These are phyloP conservation scores for Xylaria grammica DNA, from an alignment of 495 filamentous ascomycete genomes.

Conservation along the genomic window DNA sequence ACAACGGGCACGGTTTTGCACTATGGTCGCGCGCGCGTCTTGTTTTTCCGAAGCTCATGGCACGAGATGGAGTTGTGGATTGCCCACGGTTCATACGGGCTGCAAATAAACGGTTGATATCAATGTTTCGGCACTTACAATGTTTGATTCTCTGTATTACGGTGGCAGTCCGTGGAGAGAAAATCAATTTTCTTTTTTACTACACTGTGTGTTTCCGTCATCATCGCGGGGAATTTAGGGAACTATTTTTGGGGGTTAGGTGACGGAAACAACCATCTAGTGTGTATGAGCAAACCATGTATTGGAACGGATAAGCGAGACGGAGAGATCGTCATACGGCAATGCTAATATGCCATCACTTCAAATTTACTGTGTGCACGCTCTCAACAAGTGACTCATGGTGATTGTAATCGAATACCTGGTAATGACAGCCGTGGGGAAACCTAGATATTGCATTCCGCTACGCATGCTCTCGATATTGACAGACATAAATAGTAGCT, in stretches of 20 bases:
- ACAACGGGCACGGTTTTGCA: conserved; percentile 38
- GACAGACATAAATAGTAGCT: too few relatives aligned
- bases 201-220: not conserved
- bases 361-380: not conserved
- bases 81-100: conserved; percentile 37
- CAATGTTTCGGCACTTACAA: conserved; percentile 29
- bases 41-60: conserved; percentile 38
- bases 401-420: not conserved
- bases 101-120: conserved; percentile 45
- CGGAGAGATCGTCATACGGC: not conserved
- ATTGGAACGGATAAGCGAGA: conserved; percentile 9
- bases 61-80: conserved; percentile 41
- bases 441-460: not conserved
- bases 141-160: conserved; percentile 23
- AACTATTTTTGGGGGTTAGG: not conserved
- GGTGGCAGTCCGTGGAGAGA: conserved; percentile 18
- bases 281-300: conserved; percentile 20
- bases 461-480: not conserved
- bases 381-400: too few relatives aligned
- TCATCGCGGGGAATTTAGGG: not conserved
- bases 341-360: conserved; percentile 13
- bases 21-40: conserved; percentile 31
- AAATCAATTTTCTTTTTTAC: conserved; percentile 13
- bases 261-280: conserved; percentile 14
- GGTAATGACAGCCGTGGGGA: not conserved